Evolutionary conservation across 139 green algal genomes (phyloP).

Genomic region (Tetratostichococcus sp.): DNA sequence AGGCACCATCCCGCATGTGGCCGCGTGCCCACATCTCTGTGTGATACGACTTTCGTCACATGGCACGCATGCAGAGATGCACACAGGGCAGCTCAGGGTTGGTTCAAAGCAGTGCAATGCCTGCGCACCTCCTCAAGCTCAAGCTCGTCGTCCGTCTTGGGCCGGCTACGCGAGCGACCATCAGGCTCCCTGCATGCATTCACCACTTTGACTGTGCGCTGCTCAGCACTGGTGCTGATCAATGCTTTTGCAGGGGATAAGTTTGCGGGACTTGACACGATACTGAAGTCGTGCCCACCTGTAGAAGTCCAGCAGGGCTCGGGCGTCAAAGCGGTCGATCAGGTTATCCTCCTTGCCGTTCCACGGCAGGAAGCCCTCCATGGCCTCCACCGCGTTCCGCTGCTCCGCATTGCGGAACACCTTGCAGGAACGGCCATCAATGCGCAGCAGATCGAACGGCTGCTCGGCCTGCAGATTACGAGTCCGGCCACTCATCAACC

Average conservation of each 20-base stretch:
- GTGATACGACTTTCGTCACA: no score
- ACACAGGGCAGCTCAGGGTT: no score
- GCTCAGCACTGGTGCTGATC: no score
- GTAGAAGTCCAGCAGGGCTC: constrained; percentile 72
- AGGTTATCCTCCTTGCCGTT: constrained; percentile 50
- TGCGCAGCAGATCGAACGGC: constrained; percentile 55
- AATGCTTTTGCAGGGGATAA: no score
- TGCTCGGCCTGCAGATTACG: constrained; percentile 30
- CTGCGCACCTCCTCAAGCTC: constrained; percentile 54
- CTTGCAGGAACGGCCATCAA: constrained; percentile 51
- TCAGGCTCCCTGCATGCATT: constrained; percentile 33
- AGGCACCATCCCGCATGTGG: neutral
- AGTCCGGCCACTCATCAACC: neutral
- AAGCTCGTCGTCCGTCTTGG: constrained; percentile 41
- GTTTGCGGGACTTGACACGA: no score
- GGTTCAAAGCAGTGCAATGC: no score
- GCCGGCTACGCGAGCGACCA: constrained; percentile 5
- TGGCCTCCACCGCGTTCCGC: constrained; percentile 39
- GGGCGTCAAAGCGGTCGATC: constrained; percentile 74
- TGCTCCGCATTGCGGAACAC: constrained; percentile 43
- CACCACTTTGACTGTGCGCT: neutral
- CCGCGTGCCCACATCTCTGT: no score
- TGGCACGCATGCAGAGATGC: no score
- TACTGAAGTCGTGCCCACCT: neutral
- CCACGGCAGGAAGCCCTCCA: constrained; percentile 64